Evolutionary conservation across 768 basidiomycete genomes (phyloP).

Genomic region (Rhodosporidiobolus sp.): DNA sequence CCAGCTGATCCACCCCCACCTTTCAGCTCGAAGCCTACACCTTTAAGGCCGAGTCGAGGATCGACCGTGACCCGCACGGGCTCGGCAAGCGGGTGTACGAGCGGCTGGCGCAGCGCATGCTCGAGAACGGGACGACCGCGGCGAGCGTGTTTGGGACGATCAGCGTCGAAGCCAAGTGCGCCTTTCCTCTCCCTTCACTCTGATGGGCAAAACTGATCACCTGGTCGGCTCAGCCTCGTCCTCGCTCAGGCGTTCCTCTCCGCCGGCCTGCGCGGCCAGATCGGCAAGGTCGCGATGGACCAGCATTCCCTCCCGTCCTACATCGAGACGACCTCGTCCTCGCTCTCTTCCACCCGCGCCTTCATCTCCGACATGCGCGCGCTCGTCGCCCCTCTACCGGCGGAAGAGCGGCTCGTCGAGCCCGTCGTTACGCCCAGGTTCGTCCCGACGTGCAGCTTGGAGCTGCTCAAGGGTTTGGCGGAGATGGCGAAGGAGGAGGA

Average conservation of each 20-base stretch:
- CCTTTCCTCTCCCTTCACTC: background rate
- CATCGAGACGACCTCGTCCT: constrained; percentile 56
- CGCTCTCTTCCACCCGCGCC: constrained; percentile 57
- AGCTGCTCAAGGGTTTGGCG: constrained; percentile 63
- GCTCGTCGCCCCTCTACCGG: constrained; percentile 52
- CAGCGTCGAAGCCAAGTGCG: constrained; percentile 74
- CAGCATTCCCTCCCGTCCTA: constrained; percentile 57
- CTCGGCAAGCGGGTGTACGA: constrained; percentile 68
- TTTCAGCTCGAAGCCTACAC: constrained; percentile 75
- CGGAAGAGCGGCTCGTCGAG: constrained; percentile 60
- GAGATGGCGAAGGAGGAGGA: constrained; percentile 54
- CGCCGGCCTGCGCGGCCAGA: constrained; percentile 70
- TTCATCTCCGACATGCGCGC: constrained; percentile 60
- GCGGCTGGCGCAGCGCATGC: constrained; percentile 63
- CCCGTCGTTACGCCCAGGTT: constrained; percentile 87
- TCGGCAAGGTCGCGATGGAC: constrained; percentile 93
- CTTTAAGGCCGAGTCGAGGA: constrained; percentile 71
- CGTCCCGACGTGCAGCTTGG: constrained; percentile 79
- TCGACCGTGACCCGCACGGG: constrained; percentile 59
- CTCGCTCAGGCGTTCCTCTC: constrained; percentile 70
- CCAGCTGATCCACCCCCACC: constrained; percentile 44
- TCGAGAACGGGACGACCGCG: constrained; percentile 71
- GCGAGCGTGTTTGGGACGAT: constrained; percentile 81
- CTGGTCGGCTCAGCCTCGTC: constrained; percentile 58
- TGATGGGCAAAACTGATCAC: background rate